These are phyloP conservation scores for Fusarium compactum DNA, from an alignment of 2,329 filamentous ascomycete species.

Conservation along the genomic window DNA sequence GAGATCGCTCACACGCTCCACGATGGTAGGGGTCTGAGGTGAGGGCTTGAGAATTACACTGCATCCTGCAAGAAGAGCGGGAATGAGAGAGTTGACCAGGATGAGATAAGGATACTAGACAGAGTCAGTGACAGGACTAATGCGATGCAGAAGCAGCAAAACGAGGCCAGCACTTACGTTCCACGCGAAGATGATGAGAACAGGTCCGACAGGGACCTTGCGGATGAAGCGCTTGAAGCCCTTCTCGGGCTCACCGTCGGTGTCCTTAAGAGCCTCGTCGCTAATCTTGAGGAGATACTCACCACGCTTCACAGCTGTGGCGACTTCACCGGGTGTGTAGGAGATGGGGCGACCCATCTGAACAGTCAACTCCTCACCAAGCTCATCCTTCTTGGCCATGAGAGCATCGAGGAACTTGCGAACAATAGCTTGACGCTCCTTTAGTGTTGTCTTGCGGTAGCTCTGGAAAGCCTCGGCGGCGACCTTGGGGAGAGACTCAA, in stretches of 20 bases:
- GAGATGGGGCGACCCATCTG: constrained; percentile 96
- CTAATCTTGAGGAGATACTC: constrained; percentile 89
- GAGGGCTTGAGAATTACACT: constrained; percentile 94
- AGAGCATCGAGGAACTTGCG: constrained; percentile 81
- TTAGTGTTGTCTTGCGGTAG: constrained; percentile 80
- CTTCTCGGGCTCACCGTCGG: constrained; percentile 83
- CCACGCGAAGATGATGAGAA: constrained; percentile 93
- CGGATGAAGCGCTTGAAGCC: constrained; percentile 92
- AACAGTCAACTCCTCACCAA: constrained; percentile 87
- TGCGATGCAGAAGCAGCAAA: neutral
- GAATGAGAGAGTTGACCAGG: constrained; percentile 90
- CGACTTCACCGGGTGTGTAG: constrained; percentile 85
- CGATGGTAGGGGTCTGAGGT: constrained; percentile 92
- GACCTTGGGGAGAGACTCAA: constrained; percentile 76
- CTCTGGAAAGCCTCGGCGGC: constrained; percentile 81
- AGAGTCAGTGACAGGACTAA: constrained; percentile 13
- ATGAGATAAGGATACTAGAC: constrained; percentile 91
- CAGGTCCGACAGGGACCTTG: constrained; percentile 88
- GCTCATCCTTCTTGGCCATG: constrained; percentile 77
- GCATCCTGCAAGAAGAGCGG: constrained; percentile 91
- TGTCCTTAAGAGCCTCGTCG: constrained; percentile 81
- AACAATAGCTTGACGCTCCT: constrained; percentile 83
- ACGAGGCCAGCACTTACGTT: constrained; percentile 73
- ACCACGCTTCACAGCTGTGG: constrained; percentile 85
- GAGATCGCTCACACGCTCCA: constrained; percentile 81